Conservation (phyloP, 306 rosid species). For the Adenanthera pavonina region DNA sequence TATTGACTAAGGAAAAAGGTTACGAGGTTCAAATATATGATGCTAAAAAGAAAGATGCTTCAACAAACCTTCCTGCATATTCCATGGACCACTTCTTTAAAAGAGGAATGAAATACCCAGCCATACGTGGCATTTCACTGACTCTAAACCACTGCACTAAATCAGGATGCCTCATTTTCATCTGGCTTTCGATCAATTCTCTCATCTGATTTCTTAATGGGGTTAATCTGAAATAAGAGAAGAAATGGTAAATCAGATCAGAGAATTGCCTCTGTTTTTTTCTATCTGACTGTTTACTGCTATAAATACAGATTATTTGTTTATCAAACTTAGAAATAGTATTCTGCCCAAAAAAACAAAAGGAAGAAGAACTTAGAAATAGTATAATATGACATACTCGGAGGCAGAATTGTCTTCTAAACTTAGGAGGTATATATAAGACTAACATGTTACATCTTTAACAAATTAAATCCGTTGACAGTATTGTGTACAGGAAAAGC, state of each 20-base stretch:
- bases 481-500: not conserved
- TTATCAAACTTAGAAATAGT: slow-evolving; percentile 31
- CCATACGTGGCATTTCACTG: slow-evolving; percentile 54
- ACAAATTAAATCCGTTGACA: not conserved
- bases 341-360: not conserved
- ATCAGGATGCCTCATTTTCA: slow-evolving; percentile 52
- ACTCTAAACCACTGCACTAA: slow-evolving; percentile 67
- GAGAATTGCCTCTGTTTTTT: slow-evolving; percentile 15
- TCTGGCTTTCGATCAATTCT: slow-evolving; percentile 50
- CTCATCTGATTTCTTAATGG: slow-evolving; percentile 52
- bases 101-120: slow-evolving; percentile 64
- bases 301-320: slow-evolving; percentile 5
- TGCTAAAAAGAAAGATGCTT: slow-evolving; percentile 38
- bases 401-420: slow-evolving; percentile 10
- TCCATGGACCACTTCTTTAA: slow-evolving; percentile 73
- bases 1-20: slow-evolving; percentile 2
- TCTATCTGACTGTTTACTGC: slow-evolving; percentile 13
- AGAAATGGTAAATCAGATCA: slow-evolving; percentile 34
- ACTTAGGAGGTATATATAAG: slow-evolving; percentile 13
- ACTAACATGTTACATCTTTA: slow-evolving; percentile 18
- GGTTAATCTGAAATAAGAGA: slow-evolving; percentile 60
- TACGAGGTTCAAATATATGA: slow-evolving; percentile 28
- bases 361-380: not conserved
- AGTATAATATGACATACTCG: not conserved
- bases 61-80: slow-evolving; percentile 81